Percentiles rank a stretch among this genome's conserved stretches.
These are phyloP conservation scores for Mesostigma viride DNA, from an alignment of 139 green algal genomes.

Conservation along the genomic window DNA sequence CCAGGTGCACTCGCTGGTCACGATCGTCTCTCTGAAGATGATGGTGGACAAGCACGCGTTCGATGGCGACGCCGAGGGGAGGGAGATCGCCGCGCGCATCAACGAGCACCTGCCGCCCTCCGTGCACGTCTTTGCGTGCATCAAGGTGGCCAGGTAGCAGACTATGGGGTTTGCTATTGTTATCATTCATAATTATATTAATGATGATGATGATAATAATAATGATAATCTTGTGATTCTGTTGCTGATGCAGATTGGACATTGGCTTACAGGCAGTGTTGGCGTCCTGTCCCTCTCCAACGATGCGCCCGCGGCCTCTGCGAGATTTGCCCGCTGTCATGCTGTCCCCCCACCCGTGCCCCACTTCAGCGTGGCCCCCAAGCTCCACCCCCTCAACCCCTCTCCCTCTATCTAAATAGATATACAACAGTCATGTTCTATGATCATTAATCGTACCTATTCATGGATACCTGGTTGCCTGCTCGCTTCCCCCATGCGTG, in stretches of 20 bases:
- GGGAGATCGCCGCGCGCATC: slow-evolving; percentile 34
- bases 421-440: no score
- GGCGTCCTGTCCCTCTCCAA: not conserved
- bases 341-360: no score
- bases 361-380: not conserved
- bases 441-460: no score
- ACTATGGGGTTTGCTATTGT: not conserved
- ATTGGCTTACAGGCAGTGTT: not conserved
- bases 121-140: slow-evolving; percentile 25
- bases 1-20: slow-evolving; percentile 43
- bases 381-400: not conserved
- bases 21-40: slow-evolving; percentile 42
- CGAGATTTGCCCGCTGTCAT: no score
- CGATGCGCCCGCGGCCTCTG: no score
- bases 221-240: not conserved
- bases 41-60: slow-evolving; percentile 28
- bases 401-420: slow-evolving; percentile 4
- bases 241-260: not conserved
- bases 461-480: no score
- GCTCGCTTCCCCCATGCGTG: no score
- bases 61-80: slow-evolving; percentile 35
- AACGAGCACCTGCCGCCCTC: slow-evolving; percentile 47
- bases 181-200: not conserved
- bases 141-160: slow-evolving; percentile 5
- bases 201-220: not conserved